Base-by-base conservation (phyloP, 805 yeast genomes). In the Grigorovia humatica region DNA sequence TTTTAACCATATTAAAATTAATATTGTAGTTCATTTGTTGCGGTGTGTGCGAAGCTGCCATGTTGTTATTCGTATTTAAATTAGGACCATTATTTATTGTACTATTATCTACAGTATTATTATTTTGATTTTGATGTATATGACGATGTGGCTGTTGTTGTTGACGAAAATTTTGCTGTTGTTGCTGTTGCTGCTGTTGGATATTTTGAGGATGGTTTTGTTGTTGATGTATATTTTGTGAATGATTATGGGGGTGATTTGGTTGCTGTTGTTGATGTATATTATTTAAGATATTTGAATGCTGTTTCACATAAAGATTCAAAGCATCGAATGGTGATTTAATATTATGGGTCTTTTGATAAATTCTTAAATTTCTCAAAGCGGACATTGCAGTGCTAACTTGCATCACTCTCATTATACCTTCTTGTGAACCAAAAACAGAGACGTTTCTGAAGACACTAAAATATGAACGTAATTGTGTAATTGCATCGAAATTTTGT, bases 331-430 rank as follows among this genome's bases (percentile, higher is more conserved):
- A 54, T 0, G 89, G 87, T 38, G 82, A 77, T 6, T 65, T 65
- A 2, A 77, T 72, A 27, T 78, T 73, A 35, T 71, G 70, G 7
- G 74, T 66, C 52, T 71, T 69, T 9, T 85, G 76, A 57, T 74
- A 79, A 11, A 74, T 70, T 80, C 86, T 80, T 52, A 88, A 68
- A 12, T 85, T 81, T 52, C 78, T 76, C 56, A 88, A 73, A 53
- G 81, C 79, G 0, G 89, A 75, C 88, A 88, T 84, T 7, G 84
- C 83, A 64, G 86, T 93, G 46, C 89, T 77, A 2, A 86, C 79
- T 65, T 87, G 91, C 71, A 88, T 68, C 20, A 83, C 74, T 53
- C 91, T 70, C 79, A 86, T 77, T 7, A 86, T 81, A 43, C 76
- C 75, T 49, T 78, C 81, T 51, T 80, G 81, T 5, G 85, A 66